Percentiles rank a stretch among this genome's conserved stretches.
Evolutionary conservation across 228 moss, liverwort and hornwort species (phyloP).

Genomic region (Sphagnum magellanicum): DNA sequence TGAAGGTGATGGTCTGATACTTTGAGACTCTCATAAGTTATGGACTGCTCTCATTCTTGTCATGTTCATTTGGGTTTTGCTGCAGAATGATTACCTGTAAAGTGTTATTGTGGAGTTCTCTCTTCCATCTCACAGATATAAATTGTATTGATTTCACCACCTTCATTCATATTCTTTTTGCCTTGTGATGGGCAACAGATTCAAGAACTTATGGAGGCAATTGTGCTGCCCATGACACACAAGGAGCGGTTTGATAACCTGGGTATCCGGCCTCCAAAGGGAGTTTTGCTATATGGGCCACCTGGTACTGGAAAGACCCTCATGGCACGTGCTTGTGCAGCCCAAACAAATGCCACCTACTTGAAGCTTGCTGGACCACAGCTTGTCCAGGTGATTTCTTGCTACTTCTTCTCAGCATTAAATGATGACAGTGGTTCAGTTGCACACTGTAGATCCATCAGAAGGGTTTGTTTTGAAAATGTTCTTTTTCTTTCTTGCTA

Average conservation of each 20-base stretch:
- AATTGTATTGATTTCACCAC: not conserved
- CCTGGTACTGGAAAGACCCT: conserved; percentile 99
- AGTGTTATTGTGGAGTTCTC: no score
- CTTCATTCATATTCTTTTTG: not conserved
- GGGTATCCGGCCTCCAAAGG: conserved; percentile 91
- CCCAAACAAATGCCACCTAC: conserved; percentile 94
- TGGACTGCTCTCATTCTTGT: no score
- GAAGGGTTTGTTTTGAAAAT: conserved; percentile 79
- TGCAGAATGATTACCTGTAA: no score
- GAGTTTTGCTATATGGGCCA: conserved; percentile 91
- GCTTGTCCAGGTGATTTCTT: conserved; percentile 77
- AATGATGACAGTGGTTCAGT: not conserved
- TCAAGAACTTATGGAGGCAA: conserved; percentile 96
- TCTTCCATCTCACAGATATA: not conserved
- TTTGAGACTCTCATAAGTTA: no score
- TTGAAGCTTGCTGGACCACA: conserved; percentile 95
- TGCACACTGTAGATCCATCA: conserved; percentile 76
- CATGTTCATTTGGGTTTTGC: not conserved
- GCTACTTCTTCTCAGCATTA: no score
- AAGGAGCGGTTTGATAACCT: conserved; percentile 91
- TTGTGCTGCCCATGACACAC: conserved; percentile 96
- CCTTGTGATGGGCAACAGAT: conserved; percentile 37
- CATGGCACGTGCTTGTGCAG: conserved; percentile 92
- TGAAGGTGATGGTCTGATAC: no score
- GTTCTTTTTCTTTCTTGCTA: no score